phyloP scores from a whole-genome alignment of 768 basidiomycete species.

The Lentinula sp. region DNA sequence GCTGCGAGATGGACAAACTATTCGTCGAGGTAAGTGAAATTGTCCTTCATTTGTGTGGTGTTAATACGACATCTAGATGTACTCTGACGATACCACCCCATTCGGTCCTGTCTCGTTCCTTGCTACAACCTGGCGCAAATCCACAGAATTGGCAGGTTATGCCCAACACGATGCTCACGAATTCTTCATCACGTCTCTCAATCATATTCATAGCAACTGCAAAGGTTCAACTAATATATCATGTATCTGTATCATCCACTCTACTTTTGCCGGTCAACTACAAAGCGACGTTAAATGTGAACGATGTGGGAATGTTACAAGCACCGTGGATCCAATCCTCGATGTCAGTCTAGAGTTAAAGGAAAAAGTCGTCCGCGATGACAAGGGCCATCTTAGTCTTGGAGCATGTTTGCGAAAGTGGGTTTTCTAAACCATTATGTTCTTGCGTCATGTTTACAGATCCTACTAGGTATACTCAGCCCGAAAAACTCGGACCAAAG shows the following conservation, averaged over 20 bases:
- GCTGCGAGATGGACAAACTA: constrained; percentile 90
- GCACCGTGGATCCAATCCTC: constrained; percentile 82
- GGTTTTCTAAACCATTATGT: not conserved
- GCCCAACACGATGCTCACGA: constrained; percentile 95
- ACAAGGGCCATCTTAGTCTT: constrained; percentile 22
- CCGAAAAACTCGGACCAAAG: constrained; percentile 77
- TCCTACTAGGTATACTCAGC: constrained; percentile 65
- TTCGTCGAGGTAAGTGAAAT: constrained; percentile 52
- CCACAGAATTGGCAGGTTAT: constrained; percentile 82
- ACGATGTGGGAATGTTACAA: constrained; percentile 72
- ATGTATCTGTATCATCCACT: constrained; percentile 90
- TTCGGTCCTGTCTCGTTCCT: constrained; percentile 83
- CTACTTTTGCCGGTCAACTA: constrained; percentile 80
- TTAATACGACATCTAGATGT: constrained; percentile 32
- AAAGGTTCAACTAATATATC: constrained; percentile 69
- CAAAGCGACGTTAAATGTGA: constrained; percentile 90
- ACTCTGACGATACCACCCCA: constrained; percentile 51
- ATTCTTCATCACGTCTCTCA: constrained; percentile 77
- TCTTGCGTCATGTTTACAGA: not conserved
- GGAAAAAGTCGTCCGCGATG: constrained; percentile 12
- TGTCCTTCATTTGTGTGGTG: not conserved
- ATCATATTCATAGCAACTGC: constrained; percentile 80
- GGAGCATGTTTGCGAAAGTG: constrained; percentile 68
- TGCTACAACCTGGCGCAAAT: constrained; percentile 75
- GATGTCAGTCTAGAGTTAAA: constrained; percentile 87